Evolutionary conservation across 352 stramenopile genomes (phyloP), one percentile per base, ranked within the genome.

Genomic region (Phytophthora pluvialis): DNA sequence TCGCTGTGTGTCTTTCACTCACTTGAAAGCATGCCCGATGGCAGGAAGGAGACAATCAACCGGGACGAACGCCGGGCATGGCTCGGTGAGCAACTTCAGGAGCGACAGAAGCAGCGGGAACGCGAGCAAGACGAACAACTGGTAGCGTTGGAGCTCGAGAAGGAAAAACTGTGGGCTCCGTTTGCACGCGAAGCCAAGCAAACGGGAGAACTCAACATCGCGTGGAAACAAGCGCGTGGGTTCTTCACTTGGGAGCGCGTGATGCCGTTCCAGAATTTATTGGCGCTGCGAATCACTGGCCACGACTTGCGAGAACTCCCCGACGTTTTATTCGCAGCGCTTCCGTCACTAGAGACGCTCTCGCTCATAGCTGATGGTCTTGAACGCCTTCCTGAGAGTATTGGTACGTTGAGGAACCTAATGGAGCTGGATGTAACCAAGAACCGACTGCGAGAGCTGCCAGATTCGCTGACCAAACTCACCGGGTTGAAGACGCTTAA

Each of bases 141-240:
- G 2, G 46, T 45, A 25, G 77, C 78, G 32, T 48, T 78, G 9
- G 46, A 80, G 32, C 39, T 70, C 8, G 67, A 64, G 25, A 71
- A 80, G 11, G 52, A 84, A 28, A 62, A 68, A 21, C 61, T 87
- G 3, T 92, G 83, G 83, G 70, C 58, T 29, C 79, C 81, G 7
- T 89, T 81, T 50, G 48, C 72, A 1, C 65, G 48, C 9, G 50
- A 82, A 32, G 71, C 73, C 6, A 69, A 64, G 21, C 45, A 63
- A 12, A 77, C 73, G 0, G 77, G 78, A 40, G 81, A 90, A 48
- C 72, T 92, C 49, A 92, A 92, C 31, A 69, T 92, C 12, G 79
- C 83, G 2, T 92, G 83, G 81, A 86, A 90, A 49, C 45, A 86
- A 26, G 67, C 74, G 25, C 60, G 73, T 8, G 76, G 78, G 0